These are phyloP conservation scores for Cladobotryum protrusum DNA, from an alignment of 2,329 filamentous ascomycete genomes.

Conservation along the genomic window DNA sequence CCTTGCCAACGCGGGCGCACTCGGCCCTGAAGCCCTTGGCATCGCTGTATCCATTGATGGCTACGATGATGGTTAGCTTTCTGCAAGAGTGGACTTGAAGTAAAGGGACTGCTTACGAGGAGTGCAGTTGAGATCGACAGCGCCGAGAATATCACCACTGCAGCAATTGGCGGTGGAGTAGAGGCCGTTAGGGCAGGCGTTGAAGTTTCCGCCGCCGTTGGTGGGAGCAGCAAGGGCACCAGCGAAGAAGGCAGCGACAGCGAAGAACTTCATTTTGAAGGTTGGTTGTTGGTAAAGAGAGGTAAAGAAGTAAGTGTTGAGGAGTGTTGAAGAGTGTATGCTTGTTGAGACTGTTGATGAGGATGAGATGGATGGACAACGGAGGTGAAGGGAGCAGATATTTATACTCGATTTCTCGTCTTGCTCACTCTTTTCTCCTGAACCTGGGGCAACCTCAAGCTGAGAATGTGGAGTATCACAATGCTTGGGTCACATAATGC, in stretches of 20 bases:
- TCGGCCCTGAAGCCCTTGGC: not conserved
- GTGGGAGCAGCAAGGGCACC: constrained; percentile 15
- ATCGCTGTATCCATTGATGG: not conserved
- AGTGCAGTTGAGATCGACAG: constrained; percentile 41
- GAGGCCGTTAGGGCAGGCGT: constrained; percentile 16
- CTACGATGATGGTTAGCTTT: not conserved
- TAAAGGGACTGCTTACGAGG: constrained; percentile 7
- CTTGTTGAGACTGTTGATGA: constrained; percentile 2
- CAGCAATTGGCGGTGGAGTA: constrained; percentile 38
- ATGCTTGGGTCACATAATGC: too few relatives aligned
- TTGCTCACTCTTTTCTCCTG: not conserved
- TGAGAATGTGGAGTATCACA: too few relatives aligned
- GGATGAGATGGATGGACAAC: not conserved
- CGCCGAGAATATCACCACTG: constrained; percentile 40
- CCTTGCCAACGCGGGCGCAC: not conserved
- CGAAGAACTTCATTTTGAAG: constrained; percentile 15
- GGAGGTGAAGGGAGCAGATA: not conserved
- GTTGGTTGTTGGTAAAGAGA: not conserved
- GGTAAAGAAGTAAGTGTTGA: not conserved
- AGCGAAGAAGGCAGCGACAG: constrained; percentile 11
- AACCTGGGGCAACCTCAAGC: too few relatives aligned
- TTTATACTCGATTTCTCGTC: constrained; percentile 6
- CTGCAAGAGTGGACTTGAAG: too few relatives aligned
- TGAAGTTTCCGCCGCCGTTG: not conserved
- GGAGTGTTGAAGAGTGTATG: not conserved